Base-by-base conservation (phyloP, 169 alveolate species). In the Theileria annulata region DNA sequence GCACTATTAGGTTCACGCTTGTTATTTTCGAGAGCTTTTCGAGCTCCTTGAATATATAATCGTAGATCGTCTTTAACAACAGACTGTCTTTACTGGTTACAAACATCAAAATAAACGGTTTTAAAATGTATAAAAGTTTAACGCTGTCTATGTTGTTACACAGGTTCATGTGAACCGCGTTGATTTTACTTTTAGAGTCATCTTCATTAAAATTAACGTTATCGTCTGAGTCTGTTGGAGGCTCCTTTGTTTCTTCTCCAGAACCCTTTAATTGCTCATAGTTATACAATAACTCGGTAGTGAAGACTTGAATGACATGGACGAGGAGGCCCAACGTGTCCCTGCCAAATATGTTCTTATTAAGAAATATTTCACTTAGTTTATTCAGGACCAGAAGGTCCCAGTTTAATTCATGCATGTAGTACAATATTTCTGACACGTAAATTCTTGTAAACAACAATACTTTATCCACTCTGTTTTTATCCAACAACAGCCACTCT, bases 401-500 rank as follows among this genome's bases (percentile, higher is more conserved):
- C 88, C 88, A 81, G 17, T 54, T 21, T 21, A 60, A 63, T 48
- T 49, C 58, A 56, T 83, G 68, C 33, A 83, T 70, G 13, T 73
- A 27, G 31, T 71, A 79, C 30, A 83, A 28, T 10, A 83, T 21
- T 30, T 66, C 87, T 4, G 90, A 83, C 19, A 73, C 71, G 58
- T 69, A 66, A 10, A 83, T 76, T 17, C 90, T 25, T 25, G 76
- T 84, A 63, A 83, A 83, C 21, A 83, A 48, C 31, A 83, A 71
- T 64, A 83, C 71, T 49, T 83, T 83, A 49, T 83, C 90, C 21
- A 76, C 33, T 31, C 90, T n/a, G 59, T 76, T 58, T 75, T 83
- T 83, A 47, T 83, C 90, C 30, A 83, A 49, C 13, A 51, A 15
- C 19, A 67, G 71, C 90, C 90, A 83, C 74, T 83, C 86, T 69